Conservation (phyloP, 2,329 filamentous ascomycete genomes). For the Xylariomycetidae sp. region DNA sequence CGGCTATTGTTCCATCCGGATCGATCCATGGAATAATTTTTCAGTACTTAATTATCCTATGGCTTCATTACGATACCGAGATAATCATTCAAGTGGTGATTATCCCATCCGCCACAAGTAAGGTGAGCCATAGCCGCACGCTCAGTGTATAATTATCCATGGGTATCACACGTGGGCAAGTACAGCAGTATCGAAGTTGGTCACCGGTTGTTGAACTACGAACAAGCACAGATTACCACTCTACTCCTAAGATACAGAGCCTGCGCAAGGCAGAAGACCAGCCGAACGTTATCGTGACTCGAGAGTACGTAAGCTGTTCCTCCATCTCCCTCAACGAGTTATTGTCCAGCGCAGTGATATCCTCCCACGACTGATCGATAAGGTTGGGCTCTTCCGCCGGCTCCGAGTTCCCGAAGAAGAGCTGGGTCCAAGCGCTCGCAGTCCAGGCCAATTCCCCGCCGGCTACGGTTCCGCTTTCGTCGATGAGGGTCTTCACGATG, state of each 20-base stretch:
- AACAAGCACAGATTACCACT: constrained; percentile 30
- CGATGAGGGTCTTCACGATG: constrained; percentile 33
- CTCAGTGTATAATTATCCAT: too few relatives aligned
- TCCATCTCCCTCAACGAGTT: constrained; percentile 43
- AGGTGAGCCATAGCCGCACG: too few relatives aligned
- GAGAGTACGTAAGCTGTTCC: constrained; percentile 42
- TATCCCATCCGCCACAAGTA: too few relatives aligned
- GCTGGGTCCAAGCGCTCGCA: constrained; percentile 42
- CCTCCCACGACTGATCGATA: constrained; percentile 35
- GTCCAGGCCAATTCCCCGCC: constrained; percentile 49
- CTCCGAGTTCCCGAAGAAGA: constrained; percentile 21
- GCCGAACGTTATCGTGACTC: constrained; percentile 50
- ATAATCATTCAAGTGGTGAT: too few relatives aligned
- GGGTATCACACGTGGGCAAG: too few relatives aligned
- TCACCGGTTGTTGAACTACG: too few relatives aligned
- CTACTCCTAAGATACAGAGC: constrained; percentile 36
- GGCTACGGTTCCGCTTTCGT: constrained; percentile 50
- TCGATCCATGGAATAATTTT: too few relatives aligned
- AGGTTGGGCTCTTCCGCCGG: constrained; percentile 27
- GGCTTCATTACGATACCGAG: too few relatives aligned
- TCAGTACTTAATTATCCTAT: too few relatives aligned
- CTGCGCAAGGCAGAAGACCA: constrained; percentile 37
- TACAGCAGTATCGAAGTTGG: too few relatives aligned
- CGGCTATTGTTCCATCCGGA: too few relatives aligned
- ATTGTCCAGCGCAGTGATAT: constrained; percentile 30